Conservation (phyloP, 768 basidiomycete species). For the Mycena polygramma region DNA sequence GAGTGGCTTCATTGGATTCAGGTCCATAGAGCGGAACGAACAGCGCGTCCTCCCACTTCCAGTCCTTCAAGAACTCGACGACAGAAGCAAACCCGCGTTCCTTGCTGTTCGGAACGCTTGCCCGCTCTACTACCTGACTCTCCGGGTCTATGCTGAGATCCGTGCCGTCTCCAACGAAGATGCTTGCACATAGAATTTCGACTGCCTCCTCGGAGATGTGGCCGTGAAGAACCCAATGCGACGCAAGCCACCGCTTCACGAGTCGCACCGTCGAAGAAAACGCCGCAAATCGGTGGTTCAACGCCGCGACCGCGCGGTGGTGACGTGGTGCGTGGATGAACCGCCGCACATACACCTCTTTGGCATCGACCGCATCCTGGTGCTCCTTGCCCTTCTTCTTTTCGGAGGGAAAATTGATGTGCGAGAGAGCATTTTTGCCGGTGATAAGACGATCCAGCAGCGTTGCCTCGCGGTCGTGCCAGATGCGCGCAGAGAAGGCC, state of each 20-base stretch:
- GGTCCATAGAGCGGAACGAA: slow-evolving; percentile 79
- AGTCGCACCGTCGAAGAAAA: slow-evolving; percentile 90
- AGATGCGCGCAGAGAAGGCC: slow-evolving; percentile 88
- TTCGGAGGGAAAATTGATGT: slow-evolving; percentile 48
- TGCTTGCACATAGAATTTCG: slow-evolving; percentile 86
- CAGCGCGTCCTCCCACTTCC: slow-evolving; percentile 86
- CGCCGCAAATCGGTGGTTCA: slow-evolving; percentile 84
- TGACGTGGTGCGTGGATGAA: slow-evolving; percentile 89
- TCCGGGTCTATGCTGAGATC: slow-evolving; percentile 48
- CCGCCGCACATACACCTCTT: slow-evolving; percentile 71
- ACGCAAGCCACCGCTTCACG: slow-evolving; percentile 92
- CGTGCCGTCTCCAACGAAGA: slow-evolving; percentile 74
- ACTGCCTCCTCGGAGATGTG: slow-evolving; percentile 84
- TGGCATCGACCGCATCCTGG: slow-evolving; percentile 67
- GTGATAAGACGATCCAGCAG: slow-evolving; percentile 80
- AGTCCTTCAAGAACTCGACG: slow-evolving; percentile 79
- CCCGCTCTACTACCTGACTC: slow-evolving; percentile 50
- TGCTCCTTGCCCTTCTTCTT: slow-evolving; percentile 61
- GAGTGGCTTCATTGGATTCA: slow-evolving; percentile 44
- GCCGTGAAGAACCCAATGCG: slow-evolving; percentile 86
- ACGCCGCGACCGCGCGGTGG: slow-evolving; percentile 83
- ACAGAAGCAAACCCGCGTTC: slow-evolving; percentile 85
- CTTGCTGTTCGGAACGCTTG: slow-evolving; percentile 76
- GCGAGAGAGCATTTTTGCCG: slow-evolving; percentile 57
- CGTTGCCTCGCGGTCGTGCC: slow-evolving; percentile 87